Evolutionary conservation across 495 filamentous ascomycete species (phyloP), one percentile per base, ranked within the genome.

Genomic region (Cercophora scortea): DNA sequence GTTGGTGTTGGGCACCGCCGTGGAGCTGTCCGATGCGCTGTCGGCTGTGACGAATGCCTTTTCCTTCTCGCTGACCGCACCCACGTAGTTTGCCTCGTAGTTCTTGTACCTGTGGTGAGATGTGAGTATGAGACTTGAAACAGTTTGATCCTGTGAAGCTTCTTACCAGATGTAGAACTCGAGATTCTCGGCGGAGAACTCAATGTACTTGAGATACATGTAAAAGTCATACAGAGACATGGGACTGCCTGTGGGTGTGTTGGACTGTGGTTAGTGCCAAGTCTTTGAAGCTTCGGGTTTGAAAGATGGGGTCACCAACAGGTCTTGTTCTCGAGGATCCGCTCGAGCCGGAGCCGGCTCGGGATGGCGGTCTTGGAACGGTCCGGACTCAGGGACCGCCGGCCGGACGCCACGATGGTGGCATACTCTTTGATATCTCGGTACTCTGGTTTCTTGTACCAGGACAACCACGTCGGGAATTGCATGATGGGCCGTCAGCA

Each of bases 101-200:
- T 70, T 71, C 53, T 68, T 70, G 63, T 60, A 72, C 67, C 67
- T 70, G 48, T 25, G 5, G 25, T 25, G 5, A 5, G 25, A 25
- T 25, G 25, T 25, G 25, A 25, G 25, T 25, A 25, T 25, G 25
- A 25, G 5, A 25, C 2, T 13, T 7, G 38, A 32, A 12, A 32
- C 38, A 1, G 32, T 47, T 1, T 19, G 6, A 8, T 15, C 1
- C 25, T 5, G 12, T 18, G 11, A 12, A 1, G 17, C 6, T 39
- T 6, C 33, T 19, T 87, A 90, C 86, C 85, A 89, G 32, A 87
- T 80, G 61, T 89, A 89, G 41, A 87, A 85, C 61, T 88, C 83
- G 51, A 90, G 77, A 41, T 69, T 69, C 55, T 69, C 66, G 13
- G 63, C 52, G 35, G 66, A 69, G 54, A 57, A 64, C 56, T 69